Percentiles rank a stretch among this genome's conserved stretches.
phyloP scores from a whole-genome alignment of 805 yeast genomes.

The Candida germanica region DNA sequence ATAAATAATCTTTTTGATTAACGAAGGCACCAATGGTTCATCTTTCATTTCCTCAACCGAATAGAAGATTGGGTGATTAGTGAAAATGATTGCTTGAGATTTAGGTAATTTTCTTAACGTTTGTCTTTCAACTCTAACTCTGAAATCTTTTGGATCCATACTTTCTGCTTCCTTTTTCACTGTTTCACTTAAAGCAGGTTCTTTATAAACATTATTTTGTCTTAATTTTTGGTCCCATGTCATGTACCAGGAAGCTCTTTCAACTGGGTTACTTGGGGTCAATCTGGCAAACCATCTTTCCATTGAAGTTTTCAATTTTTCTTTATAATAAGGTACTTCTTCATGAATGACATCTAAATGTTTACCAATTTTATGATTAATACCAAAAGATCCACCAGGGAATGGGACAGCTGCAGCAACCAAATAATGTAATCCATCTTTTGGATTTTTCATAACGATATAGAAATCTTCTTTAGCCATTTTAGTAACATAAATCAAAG shows the following conservation, averaged over 20 bases:
- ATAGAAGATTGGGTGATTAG: slow-evolving; percentile 77
- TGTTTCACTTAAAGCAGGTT: slow-evolving; percentile 38
- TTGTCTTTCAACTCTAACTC: slow-evolving; percentile 71
- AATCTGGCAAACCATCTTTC: slow-evolving; percentile 67
- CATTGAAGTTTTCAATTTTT: slow-evolving; percentile 65
- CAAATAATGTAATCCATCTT: slow-evolving; percentile 57
- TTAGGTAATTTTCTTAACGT: slow-evolving; percentile 66
- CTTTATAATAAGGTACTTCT: slow-evolving; percentile 67
- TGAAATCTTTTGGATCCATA: slow-evolving; percentile 51
- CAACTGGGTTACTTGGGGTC: slow-evolving; percentile 61
- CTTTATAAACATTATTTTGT: slow-evolving; percentile 53
- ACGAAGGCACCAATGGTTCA: slow-evolving; percentile 76
- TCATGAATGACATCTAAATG: slow-evolving; percentile 62
- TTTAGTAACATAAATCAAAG: slow-evolving; percentile 58
- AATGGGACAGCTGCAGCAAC: slow-evolving; percentile 76
- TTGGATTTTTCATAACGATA: slow-evolving; percentile 52
- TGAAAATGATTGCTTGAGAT: slow-evolving; percentile 62
- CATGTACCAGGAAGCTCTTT: slow-evolving; percentile 72
- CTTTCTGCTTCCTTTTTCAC: slow-evolving; percentile 19
- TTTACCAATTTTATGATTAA: slow-evolving; percentile 56
- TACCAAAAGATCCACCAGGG: slow-evolving; percentile 75
- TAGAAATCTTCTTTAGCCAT: slow-evolving; percentile 78
- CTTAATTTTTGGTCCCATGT: slow-evolving; percentile 69
- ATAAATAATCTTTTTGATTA: slow-evolving; percentile 56
- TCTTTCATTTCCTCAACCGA: slow-evolving; percentile 77